Evolutionary conservation across 2,329 filamentous ascomycete genomes (phyloP), one percentile per base, ranked within the genome.

Genomic region (Diaporthe amygdali): DNA sequence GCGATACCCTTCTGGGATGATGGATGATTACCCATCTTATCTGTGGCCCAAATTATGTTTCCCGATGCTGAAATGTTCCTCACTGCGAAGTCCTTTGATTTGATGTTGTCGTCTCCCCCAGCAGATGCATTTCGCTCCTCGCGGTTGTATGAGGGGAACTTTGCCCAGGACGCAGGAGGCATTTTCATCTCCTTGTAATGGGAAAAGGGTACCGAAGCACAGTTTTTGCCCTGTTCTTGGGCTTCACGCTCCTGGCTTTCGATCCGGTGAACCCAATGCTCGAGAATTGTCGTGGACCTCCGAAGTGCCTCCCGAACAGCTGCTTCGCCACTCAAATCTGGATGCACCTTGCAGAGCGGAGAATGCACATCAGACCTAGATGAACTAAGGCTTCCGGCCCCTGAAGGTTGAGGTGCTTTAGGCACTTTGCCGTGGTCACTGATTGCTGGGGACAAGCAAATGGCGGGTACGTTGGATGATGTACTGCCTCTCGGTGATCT

Each of bases 91-190:
- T 82, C 81, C 56, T 74, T 75, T 0, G 75, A 54, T 2, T 68
- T 75, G n/a, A 81, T 74, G 1, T 70, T 68, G 46, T 82, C 79
- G 30, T 68, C 71, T 17, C 54, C 39, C 12, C 71, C 67, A 20
- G 77, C 77, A 41, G 72, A 59, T 41, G 71, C 76, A 30, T 76
- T 79, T 46, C 79, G 77, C 66, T 78, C 76, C 34, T 75, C 75
- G 37, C 78, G 76, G 5, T 75, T 78, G 39, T 79, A 75, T 3
- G 81, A 81, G 22, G 79, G 76, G 66, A 78, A 82, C 34, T 69
- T 81, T 12, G 81, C 74, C 81, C 82, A 83, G 9, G 81, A 77
- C 17, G 73, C 74, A 5, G 79, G 79, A 64, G 69, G 27, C 27
- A 56, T 67, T 8, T 44, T 67, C 10, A 41, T 41, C 12, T 32